Percentiles rank a stretch among this genome's conserved stretches.
Conservation (phyloP, 768 basidiomycete species). For the Cantharellus cinnabarinus region DNA sequence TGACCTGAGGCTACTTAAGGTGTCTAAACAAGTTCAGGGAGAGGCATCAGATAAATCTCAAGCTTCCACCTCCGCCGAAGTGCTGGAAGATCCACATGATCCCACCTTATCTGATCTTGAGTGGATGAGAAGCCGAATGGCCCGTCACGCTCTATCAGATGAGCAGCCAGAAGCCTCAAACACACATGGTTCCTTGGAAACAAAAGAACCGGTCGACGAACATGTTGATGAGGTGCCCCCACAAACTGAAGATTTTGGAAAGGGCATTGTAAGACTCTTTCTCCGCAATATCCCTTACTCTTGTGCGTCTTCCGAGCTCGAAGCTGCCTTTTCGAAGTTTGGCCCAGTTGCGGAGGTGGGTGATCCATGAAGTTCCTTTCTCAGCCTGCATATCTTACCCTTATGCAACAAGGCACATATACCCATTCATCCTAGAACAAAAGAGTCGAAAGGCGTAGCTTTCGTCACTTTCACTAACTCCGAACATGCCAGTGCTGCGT, state of each 20-base stretch:
- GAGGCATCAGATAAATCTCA: not conserved
- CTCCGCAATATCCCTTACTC: constrained; percentile 88
- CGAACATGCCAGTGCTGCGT: constrained; percentile 42
- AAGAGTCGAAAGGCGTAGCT: constrained; percentile 37
- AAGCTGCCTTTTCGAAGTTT: constrained; percentile 39
- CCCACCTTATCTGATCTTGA: constrained; percentile 43
- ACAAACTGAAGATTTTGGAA: not conserved
- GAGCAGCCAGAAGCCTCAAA: not conserved
- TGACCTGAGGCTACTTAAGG: too few relatives aligned
- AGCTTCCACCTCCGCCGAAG: not conserved
- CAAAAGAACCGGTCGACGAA: not conserved
- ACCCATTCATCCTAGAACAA: constrained; percentile 27
- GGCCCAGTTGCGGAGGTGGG: constrained; percentile 20
- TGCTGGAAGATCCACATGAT: constrained; percentile 2
- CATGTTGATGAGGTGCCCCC: not conserved
- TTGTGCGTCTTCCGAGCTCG: constrained; percentile 52
- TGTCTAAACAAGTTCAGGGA: too few relatives aligned
- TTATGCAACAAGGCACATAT: constrained; percentile 28
- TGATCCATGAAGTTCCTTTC: not conserved
- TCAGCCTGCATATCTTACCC: not conserved
- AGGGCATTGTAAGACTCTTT: constrained; percentile 33
- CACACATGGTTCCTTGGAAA: not conserved
- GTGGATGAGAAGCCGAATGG: constrained; percentile 51
- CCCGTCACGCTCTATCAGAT: not conserved
- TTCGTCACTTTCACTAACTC: constrained; percentile 33